Base-by-base conservation (phyloP, 352 stramenopile species). In the Phytophthora pseudosyringae region DNA sequence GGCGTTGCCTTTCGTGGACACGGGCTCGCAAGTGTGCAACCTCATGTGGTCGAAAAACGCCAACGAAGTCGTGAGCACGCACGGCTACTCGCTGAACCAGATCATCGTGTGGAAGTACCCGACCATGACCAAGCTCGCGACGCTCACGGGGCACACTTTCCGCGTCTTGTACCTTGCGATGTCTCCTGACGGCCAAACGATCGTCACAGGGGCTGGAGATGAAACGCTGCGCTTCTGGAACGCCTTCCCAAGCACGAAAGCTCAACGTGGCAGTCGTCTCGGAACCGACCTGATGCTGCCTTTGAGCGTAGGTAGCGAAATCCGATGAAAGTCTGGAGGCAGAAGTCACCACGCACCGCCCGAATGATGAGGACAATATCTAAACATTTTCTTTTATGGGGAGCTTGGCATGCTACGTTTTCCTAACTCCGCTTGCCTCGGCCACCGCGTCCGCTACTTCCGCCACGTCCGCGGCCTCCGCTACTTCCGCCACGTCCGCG, bases 211-310 rank as follows among this genome's bases (percentile, higher is more conserved):
- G 29, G 97, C 97, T 8, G 97, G 97, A 25, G 97, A 99, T 64
- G 96, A 99, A 80, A 99, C 97, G 7, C 78, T 99, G 26, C 84
- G 97, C 15, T 99, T 99, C 74, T 99, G 96, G 97, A 98, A 98
- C 65, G 91, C 97, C 4, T 99, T 99, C 73, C 96, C 97, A 3
- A 93, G 84, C 50, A 72, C 74, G 52, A 93, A 88, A 69, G 55
- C 69, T 28, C 83, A 88, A 31, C 50, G 69, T 21, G 58, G 73
- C 11, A 76, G 74, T 48, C 81, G 78, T 3, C 57, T 94, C 31
- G 79, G 82, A 33, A 80, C 68, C 21, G 74, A 79, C 29, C 53
- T 92, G 44, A 65, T 93, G 64, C 56, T 93, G 26, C 82, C 83
- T 4, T 67, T 89, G 2, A 81, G 81, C 25, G 59, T 75, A 5